Evolutionary conservation across 164 flowering plant species (phyloP), one percentile per base, ranked within the genome.

Genomic region (Macadamia integrifolia): DNA sequence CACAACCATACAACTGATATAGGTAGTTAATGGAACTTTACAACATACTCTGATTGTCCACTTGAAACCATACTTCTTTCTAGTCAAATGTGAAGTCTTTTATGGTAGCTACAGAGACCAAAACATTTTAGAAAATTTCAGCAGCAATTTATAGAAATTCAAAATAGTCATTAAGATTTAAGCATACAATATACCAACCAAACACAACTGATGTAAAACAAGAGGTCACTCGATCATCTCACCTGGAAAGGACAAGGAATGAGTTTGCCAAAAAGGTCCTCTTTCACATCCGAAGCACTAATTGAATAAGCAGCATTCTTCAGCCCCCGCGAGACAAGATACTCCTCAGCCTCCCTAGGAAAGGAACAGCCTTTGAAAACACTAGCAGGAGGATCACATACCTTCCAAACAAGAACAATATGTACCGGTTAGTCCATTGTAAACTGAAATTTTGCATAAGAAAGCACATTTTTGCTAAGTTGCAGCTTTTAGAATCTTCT

Each of bases 201-300:
- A 46, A 9, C 3, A 4, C 13, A 3, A 3, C 13, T 11, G 12
- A 46, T 46, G 17, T 17, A 14, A 48, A 66, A 18, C 60, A 40
- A 31, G 11, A 68, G 52, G 59, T 31, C 17, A 40, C 49, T 43
- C 46, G 43, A 66, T 3, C 44, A 67, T 43, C 73, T 60, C 48
- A 87, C 92, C 89, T 82, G 80, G 62, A 74, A 71, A 63, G 84
- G 83, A 71, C 88, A 88, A 53, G 80, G 66, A 73, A 74, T 48
- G 62, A 88, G 83, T 62, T 69, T 58, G n/a, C 90, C 90, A 71
- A 84, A 84, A 52, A 80, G 73, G 72, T 78, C 84, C 55, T 80
- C 77, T 61, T 74, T 80, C 69, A 84, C 72, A 69, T 80, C 79
- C 53, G 60, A 64, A 6, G 82, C 85, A 75, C 63, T 62, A 23